These are phyloP conservation scores for Microdochium trichocladiopsis DNA, from an alignment of 2,329 filamentous ascomycete genomes.

Conservation along the genomic window DNA sequence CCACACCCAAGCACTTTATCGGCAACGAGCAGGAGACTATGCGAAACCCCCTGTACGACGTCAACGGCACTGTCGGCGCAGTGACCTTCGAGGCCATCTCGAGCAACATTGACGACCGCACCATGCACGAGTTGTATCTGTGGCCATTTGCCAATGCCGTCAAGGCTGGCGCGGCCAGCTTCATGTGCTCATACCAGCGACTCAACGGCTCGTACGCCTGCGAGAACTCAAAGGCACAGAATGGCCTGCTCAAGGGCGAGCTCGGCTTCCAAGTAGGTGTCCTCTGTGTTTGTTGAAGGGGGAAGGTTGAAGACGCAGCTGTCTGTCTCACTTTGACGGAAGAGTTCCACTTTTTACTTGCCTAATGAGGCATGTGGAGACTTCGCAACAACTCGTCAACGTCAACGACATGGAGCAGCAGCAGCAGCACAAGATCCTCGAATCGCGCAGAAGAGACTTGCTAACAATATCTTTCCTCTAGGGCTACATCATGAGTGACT, in stretches of 20 bases:
- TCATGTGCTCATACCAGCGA: slow-evolving; percentile 38
- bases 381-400: too few species aligned
- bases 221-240: slow-evolving; percentile 39
- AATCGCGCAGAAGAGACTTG: not conserved
- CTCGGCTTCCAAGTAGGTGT: slow-evolving; percentile 29
- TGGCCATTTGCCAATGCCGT: slow-evolving; percentile 47
- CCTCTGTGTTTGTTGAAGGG: too few species aligned
- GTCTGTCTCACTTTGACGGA: slow-evolving; percentile 5
- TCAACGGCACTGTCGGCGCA: slow-evolving; percentile 15
- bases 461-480: slow-evolving; percentile 3
- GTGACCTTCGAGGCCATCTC: slow-evolving; percentile 21
- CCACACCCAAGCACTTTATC: slow-evolving; percentile 30
- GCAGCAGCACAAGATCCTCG: not conserved
- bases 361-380: not conserved
- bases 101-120: slow-evolving; percentile 49
- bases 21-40: slow-evolving; percentile 27
- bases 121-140: slow-evolving; percentile 52
- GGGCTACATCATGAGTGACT: slow-evolving; percentile 32
- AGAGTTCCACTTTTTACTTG: slow-evolving; percentile 5
- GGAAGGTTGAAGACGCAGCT: too few species aligned
- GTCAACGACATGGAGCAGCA: too few species aligned
- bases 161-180: slow-evolving; percentile 17
- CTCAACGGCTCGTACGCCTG: slow-evolving; percentile 43
- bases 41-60: slow-evolving; percentile 17
- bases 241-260: slow-evolving; percentile 38